Base-by-base conservation (phyloP, 2,329 filamentous ascomycete genomes). In the Phialocephala sp. region DNA sequence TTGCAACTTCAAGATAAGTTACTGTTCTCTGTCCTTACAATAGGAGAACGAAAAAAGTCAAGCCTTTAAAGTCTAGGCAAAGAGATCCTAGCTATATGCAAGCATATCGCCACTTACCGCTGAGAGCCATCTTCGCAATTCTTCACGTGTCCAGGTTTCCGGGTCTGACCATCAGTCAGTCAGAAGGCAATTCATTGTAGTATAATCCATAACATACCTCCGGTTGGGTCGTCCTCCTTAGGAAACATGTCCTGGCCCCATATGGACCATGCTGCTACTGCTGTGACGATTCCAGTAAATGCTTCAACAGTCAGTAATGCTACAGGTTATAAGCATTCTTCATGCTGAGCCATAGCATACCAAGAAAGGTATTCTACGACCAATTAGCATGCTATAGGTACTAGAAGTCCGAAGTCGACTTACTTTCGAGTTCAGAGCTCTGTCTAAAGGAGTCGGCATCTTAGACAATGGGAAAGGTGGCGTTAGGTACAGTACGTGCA, bases 201-300 rank as follows among this genome's bases (percentile, higher is more conserved):
- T 36, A 41, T 55, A 14, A 27, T 8, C 15, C 35, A 2, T 59
- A 24, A 63, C 47, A 81, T 87, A 81, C 92, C 85, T 66, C 93
- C 93, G 35, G 82, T 91, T n/a, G 94, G 93, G 76, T 97, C 93
- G 57, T 82, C 67, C 70, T 88, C 82, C 3, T 85, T 78, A 0
- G 94, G 94, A 74, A 97, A 97, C 74, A 97, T 85, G 69, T 94
- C 92, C 61, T 72, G 72, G 64, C 93, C 93, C 89, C 91, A 96
- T 72, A 97, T 94, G 20, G 87, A 86, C 90, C 91, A 97, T 50
- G 87, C 88, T 18, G 93, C 91, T 1, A 91, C 93, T 1, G 91
- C 92, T 8, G 91, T 91, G 15, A 97, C 86, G 60, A 96, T 84
- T 11, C 91, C 92, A 4, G 91, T 89, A 76, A 97, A 97, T 20